These are phyloP conservation scores for Myxozyma geophila DNA, from an alignment of 805 yeast genomes.

Conservation along the genomic window DNA sequence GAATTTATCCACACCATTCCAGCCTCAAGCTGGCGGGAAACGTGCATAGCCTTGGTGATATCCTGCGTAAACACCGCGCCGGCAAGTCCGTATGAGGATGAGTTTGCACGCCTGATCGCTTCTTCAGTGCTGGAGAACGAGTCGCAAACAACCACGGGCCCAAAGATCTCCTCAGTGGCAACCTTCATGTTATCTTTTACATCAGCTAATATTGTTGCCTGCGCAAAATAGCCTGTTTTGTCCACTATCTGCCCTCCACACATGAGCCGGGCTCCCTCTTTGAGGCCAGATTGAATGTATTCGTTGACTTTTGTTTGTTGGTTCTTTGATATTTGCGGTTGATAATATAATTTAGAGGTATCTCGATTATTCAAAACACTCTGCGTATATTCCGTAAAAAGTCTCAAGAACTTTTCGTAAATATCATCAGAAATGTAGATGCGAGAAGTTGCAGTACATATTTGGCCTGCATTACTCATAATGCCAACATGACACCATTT, in stretches of 20 bases:
- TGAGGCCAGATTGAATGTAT: conserved; percentile 74
- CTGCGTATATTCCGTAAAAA: conserved; percentile 59
- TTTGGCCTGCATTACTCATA: conserved; percentile 93
- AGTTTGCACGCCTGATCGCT: conserved; percentile 70
- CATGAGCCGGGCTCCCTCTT: conserved; percentile 80
- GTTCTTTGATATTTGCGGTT: conserved; percentile 82
- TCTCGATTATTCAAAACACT: conserved; percentile 60
- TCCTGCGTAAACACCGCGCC: conserved; percentile 78
- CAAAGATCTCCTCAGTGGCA: conserved; percentile 82
- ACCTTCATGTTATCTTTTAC: conserved; percentile 67
- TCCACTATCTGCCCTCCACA: conserved; percentile 69
- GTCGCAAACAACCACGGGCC: conserved; percentile 77
- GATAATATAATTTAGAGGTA: conserved; percentile 83
- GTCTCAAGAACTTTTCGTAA: conserved; percentile 71
- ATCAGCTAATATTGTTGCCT: conserved; percentile 78
- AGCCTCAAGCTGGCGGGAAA: conserved; percentile 64
- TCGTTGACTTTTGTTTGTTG: conserved; percentile 77
- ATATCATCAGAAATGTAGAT: conserved; percentile 81
- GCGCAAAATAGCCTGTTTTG: conserved; percentile 55
- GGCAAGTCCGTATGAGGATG: conserved; percentile 77
- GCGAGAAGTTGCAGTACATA: conserved; percentile 93
- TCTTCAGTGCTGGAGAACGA: conserved; percentile 70
- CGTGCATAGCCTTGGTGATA: conserved; percentile 64
- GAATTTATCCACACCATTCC: conserved; percentile 75
- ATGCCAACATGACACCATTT: conserved; percentile 76